Conservation (phyloP, 2,329 filamentous ascomycete genomes). For the Achaetomium macrosporum region DNA sequence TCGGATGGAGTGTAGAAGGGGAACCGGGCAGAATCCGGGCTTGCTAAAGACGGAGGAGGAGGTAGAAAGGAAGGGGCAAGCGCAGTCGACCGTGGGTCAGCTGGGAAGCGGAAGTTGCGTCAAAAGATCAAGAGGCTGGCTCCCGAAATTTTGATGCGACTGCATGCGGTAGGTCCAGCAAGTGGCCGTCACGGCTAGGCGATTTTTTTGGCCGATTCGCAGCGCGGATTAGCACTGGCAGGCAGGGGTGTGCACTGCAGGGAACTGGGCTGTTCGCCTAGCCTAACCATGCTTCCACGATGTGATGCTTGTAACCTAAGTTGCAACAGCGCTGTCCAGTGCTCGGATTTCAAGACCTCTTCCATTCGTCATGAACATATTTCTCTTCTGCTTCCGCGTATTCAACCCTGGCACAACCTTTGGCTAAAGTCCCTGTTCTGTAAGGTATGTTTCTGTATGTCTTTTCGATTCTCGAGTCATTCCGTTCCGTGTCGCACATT, state of each 20-base stretch:
- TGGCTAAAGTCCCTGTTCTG: too few species aligned
- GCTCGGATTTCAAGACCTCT: too few species aligned
- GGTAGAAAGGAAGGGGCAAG: conserved; percentile 1
- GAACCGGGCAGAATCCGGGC: conserved; percentile 8
- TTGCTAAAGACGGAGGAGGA: conserved; percentile 8
- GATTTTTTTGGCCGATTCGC: conserved; percentile 15
- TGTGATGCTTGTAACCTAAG: too few species aligned
- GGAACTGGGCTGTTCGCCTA: conserved; percentile 17
- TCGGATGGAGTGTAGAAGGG: conserved; percentile 2
- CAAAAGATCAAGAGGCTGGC: conserved; percentile 9
- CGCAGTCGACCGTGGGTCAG: conserved; percentile 19
- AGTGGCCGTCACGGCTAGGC: conserved; percentile 10
- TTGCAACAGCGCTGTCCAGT: too few species aligned
- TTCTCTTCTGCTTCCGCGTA: too few species aligned
- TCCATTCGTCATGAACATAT: too few species aligned
- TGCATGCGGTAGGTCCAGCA: background rate
- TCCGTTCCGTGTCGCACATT: too few species aligned
- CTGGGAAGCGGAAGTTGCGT: conserved; percentile 10
- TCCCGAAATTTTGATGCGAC: conserved; percentile 20
- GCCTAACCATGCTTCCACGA: too few species aligned
- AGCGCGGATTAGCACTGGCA: conserved; percentile 2
- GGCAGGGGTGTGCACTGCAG: conserved; percentile 13
- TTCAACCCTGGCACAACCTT: too few species aligned
- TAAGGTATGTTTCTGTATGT: too few species aligned
- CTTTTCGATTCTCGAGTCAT: too few species aligned